phyloP scores from a whole-genome alignment of 202 grass and related monocot species.

The Schoenoplectus tabernaemontani region DNA sequence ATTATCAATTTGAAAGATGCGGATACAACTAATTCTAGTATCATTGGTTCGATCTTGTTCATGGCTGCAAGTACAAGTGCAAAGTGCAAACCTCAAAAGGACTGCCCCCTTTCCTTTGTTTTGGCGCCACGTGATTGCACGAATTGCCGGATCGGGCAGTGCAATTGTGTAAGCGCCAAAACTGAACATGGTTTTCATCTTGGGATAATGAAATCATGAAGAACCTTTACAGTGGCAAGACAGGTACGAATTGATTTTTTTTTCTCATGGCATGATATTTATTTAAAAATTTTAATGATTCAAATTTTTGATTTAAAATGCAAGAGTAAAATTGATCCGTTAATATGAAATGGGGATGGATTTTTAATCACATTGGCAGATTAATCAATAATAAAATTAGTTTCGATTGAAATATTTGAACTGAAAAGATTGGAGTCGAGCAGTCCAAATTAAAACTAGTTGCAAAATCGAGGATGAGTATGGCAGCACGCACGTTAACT shows the following conservation, averaged over 20 bases:
- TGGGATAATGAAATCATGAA: not conserved
- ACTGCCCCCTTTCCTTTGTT: not conserved
- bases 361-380: not conserved
- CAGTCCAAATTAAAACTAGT: too few species aligned
- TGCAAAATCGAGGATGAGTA: too few species aligned
- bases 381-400: not conserved
- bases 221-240: not conserved
- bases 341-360: not conserved
- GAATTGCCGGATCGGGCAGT: not conserved
- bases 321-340: not conserved
- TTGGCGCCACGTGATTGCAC: slow-evolving; percentile 1
- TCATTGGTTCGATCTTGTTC: not conserved
- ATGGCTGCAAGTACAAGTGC: not conserved
- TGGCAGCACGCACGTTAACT: too few species aligned
- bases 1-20: slow-evolving; percentile 6
- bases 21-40: not conserved
- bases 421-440: too few species aligned
- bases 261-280: not conserved
- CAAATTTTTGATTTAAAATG: not conserved
- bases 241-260: not conserved
- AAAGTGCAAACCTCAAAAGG: not conserved
- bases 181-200: not conserved
- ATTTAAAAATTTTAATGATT: too few species aligned
- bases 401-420: not conserved
- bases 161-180: not conserved